A percentile compares a stretch with the other conserved stretches of the same genome.
These are phyloP conservation scores for Trichosporon ovoides DNA, from an alignment of 1,284 basidiomycete species.

Conservation along the genomic window DNA sequence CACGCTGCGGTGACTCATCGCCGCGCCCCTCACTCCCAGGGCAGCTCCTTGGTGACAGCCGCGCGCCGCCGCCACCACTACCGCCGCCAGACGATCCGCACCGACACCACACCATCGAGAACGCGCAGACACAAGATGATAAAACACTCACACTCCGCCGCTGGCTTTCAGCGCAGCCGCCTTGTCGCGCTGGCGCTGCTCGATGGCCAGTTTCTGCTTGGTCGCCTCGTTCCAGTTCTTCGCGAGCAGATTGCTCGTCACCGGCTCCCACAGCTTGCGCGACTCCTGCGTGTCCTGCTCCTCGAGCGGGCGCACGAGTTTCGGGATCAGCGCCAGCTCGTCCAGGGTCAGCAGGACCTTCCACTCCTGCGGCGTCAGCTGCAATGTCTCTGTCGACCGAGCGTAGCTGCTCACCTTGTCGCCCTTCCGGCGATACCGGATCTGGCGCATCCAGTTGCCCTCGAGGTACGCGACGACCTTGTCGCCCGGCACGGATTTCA, in stretches of 20 bases:
- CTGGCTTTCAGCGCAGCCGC: constrained; percentile 75
- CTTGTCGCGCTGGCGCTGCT: constrained; percentile 80
- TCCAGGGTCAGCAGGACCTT: constrained; percentile 71
- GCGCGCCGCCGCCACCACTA: no score
- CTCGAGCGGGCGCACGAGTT: constrained; percentile 73
- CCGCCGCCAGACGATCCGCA: no score
- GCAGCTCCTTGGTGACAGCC: no score
- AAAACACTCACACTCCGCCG: constrained; percentile 62
- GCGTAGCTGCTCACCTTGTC: constrained; percentile 50
- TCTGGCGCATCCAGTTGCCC: constrained; percentile 77
- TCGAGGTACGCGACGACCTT: constrained; percentile 76
- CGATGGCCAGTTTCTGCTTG: constrained; percentile 76
- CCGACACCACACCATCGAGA: background rate
- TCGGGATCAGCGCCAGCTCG: constrained; percentile 69
- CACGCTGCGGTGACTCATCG: no score
- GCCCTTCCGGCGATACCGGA: constrained; percentile 73
- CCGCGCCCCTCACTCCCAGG: no score
- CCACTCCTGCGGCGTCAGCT: constrained; percentile 54
- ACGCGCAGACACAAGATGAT: background rate
- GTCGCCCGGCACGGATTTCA: constrained; percentile 81
- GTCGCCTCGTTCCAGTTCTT: constrained; percentile 90
- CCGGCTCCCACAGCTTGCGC: constrained; percentile 78
- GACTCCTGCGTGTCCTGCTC: constrained; percentile 78
- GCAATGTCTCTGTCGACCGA: background rate
- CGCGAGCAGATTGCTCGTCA: constrained; percentile 66